Percentiles rank a stretch among this genome's conserved stretches.
These are phyloP conservation scores for Beauveria rudraprayagi DNA, from an alignment of 2,329 filamentous ascomycete species.

Conservation along the genomic window DNA sequence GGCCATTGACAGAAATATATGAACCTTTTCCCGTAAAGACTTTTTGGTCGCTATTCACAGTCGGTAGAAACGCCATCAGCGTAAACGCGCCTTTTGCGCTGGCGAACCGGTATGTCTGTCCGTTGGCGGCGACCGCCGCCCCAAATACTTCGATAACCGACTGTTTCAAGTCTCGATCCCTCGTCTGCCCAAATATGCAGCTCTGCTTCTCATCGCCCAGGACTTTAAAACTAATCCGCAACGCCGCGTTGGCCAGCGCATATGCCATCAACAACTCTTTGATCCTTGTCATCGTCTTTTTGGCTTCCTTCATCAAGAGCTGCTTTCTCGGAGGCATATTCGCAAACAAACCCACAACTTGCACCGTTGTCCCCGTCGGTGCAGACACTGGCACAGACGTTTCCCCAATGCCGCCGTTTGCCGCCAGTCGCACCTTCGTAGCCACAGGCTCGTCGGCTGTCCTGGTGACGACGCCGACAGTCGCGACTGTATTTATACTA, in stretches of 20 bases:
- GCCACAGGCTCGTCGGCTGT: slow-evolving; percentile 54
- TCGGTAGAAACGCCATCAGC: slow-evolving; percentile 53
- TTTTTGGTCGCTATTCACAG: slow-evolving; percentile 33
- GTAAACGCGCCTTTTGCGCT: slow-evolving; percentile 20
- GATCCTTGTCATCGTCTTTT: slow-evolving; percentile 49
- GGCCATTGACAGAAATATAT: slow-evolving; percentile 61
- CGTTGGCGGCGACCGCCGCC: slow-evolving; percentile 45
- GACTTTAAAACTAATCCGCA: slow-evolving; percentile 54
- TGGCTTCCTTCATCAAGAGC: slow-evolving; percentile 45
- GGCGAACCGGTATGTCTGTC: slow-evolving; percentile 25
- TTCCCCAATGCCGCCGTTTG: slow-evolving; percentile 24
- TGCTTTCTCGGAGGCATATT: slow-evolving; percentile 56
- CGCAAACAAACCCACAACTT: slow-evolving; percentile 50
- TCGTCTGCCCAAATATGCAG: slow-evolving; percentile 56
- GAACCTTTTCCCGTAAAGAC: slow-evolving; percentile 39
- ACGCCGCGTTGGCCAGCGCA: slow-evolving; percentile 55
- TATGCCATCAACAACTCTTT: slow-evolving; percentile 55
- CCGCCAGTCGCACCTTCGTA: slow-evolving; percentile 35
- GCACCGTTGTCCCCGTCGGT: slow-evolving; percentile 62
- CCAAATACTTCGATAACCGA: slow-evolving; percentile 57
- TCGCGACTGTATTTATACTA: slow-evolving; percentile 49
- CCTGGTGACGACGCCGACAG: slow-evolving; percentile 53
- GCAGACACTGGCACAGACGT: slow-evolving; percentile 33
- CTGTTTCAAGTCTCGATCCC: slow-evolving; percentile 42
- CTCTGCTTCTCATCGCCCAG: slow-evolving; percentile 40